Conservation (phyloP, 1,284 basidiomycete species). For the Cerrena zonata region DNA sequence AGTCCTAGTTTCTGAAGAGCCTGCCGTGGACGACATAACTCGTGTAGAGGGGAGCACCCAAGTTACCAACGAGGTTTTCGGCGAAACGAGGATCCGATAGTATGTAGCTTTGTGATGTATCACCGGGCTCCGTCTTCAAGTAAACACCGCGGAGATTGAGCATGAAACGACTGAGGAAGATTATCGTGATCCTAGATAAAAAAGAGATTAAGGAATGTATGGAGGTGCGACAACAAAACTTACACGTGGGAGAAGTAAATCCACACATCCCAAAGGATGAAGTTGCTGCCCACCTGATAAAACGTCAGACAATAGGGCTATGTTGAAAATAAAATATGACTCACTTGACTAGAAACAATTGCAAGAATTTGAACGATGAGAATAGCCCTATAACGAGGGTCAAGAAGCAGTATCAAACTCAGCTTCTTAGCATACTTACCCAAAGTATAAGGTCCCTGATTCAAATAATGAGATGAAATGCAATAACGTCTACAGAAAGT, state of each 20-base stretch:
- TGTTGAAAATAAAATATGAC: background rate
- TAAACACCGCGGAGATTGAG: conserved; percentile 21
- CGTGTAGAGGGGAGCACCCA: conserved; percentile 16
- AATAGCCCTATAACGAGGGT: conserved; percentile 7
- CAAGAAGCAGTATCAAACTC: background rate
- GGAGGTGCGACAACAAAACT: background rate
- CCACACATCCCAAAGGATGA: conserved; percentile 18
- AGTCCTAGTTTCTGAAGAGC: background rate
- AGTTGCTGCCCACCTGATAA: conserved; percentile 2
- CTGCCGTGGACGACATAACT: background rate
- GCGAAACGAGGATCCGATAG: conserved; percentile 14
- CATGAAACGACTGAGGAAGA: conserved; percentile 22
- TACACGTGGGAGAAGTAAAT: conserved; percentile 16
- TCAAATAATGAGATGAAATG: background rate
- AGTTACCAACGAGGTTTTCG: conserved; percentile 16
- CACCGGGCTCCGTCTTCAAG: conserved; percentile 5
- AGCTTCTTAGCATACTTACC: background rate
- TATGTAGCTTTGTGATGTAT: background rate
- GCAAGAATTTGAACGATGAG: conserved; percentile 14
- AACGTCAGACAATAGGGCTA: background rate
- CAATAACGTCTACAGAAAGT: background rate
- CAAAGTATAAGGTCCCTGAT: conserved; percentile 19
- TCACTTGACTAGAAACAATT: conserved; percentile 13
- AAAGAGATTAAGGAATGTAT: background rate
- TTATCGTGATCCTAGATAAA: conserved; percentile 16